phyloP scores from a whole-genome alignment of 164 flowering plant species.

The Tetrastigma voinierianum region DNA sequence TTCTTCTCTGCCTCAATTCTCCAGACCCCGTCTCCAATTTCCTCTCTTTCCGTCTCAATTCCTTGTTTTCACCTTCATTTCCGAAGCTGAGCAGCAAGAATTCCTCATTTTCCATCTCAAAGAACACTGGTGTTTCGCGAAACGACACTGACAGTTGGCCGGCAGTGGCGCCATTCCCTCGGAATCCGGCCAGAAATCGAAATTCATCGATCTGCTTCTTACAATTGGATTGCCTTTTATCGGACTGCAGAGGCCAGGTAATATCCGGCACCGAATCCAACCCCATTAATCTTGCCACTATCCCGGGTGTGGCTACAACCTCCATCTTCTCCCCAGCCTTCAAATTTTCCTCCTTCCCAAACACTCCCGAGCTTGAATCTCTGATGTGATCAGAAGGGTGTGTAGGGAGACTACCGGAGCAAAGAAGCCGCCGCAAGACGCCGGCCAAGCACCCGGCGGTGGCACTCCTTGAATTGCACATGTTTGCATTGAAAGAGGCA shows the following conservation, averaged over 20 bases:
- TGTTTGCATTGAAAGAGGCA: constrained; percentile 3
- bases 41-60: constrained; percentile 13
- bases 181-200: constrained; percentile 10
- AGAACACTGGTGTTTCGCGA: constrained; percentile 26
- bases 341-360: not conserved
- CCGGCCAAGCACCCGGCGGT: constrained; percentile 38
- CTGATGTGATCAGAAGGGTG: constrained; percentile 33
- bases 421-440: constrained; percentile 44
- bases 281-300: constrained; percentile 74
- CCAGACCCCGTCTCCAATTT: constrained; percentile 27
- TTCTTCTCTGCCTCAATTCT: constrained; percentile 29
- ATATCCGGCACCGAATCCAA: constrained; percentile 48
- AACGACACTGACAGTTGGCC: constrained; percentile 31
- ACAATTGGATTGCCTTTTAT: constrained; percentile 19
- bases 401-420: constrained; percentile 42
- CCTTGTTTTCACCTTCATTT: constrained; percentile 17
- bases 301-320: constrained; percentile 25
- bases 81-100: constrained; percentile 65
- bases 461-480: constrained; percentile 19
- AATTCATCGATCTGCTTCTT: constrained; percentile 41
- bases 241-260: not conserved
- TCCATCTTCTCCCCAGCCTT: constrained; percentile 10
- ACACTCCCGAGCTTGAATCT: not conserved
- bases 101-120: constrained; percentile 46
- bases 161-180: too few relatives aligned